These are phyloP conservation scores for Aspergillus sclerotiicarbonarius DNA, from an alignment of 495 filamentous ascomycete species.

Conservation along the genomic window DNA sequence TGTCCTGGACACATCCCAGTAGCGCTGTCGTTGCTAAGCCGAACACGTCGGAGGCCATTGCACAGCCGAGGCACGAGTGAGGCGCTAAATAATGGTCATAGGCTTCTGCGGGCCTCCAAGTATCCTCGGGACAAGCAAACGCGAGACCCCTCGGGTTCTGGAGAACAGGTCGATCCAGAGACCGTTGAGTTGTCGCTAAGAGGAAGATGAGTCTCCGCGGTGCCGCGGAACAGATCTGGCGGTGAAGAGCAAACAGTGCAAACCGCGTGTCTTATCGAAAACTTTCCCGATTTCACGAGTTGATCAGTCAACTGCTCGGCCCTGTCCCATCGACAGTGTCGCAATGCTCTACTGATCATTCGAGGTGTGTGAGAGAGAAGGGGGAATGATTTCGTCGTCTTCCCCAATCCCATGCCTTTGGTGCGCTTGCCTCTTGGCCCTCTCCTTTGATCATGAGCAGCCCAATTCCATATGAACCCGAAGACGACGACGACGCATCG, in stretches of 20 bases:
- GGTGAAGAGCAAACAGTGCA: slow-evolving; percentile 41
- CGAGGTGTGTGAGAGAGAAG: slow-evolving; percentile 1
- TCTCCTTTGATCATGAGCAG: slow-evolving; percentile 39
- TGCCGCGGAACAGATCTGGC: neutral
- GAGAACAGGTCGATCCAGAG: slow-evolving; percentile 32
- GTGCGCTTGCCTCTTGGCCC: slow-evolving; percentile 11
- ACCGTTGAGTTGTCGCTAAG: slow-evolving; percentile 15
- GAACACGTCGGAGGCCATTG: neutral
- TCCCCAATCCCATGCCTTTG: slow-evolving; percentile 18
- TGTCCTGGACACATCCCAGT: slow-evolving; percentile 62
- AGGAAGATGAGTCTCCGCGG: neutral
- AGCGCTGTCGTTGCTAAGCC: slow-evolving; percentile 13
- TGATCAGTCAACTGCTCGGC: neutral
- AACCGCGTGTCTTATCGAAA: slow-evolving; percentile 38
- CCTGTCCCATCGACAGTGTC: neutral
- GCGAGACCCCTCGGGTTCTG: slow-evolving; percentile 22
- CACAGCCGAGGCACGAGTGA: too few species aligned
- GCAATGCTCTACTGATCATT: slow-evolving; percentile 16
- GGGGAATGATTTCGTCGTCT: slow-evolving; percentile 30
- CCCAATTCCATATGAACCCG: slow-evolving; percentile 28
- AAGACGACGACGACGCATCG: slow-evolving; percentile 33
- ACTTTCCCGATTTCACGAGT: slow-evolving; percentile 11
- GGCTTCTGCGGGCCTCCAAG: too few species aligned
- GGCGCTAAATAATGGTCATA: too few species aligned
- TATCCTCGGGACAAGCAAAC: too few species aligned